Conservation (phyloP, 2,329 filamentous ascomycete genomes). For the Cercospora sojina region DNA sequence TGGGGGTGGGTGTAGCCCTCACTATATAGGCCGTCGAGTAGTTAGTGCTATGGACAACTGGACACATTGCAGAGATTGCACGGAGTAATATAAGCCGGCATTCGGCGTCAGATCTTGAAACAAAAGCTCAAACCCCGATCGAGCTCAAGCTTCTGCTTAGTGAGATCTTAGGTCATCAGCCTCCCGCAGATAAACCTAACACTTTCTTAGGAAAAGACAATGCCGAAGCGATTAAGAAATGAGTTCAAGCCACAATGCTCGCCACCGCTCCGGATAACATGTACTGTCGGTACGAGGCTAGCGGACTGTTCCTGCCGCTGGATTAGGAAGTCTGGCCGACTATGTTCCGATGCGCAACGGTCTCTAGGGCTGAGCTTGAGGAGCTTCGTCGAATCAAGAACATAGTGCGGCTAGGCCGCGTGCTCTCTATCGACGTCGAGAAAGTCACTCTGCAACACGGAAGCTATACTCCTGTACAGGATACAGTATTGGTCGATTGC, state of each 20-base stretch:
- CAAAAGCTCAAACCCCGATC: too few relatives aligned
- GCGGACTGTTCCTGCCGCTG: constrained; percentile 8
- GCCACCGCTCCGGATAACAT: constrained; percentile 20
- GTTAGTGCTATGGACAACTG: too few relatives aligned
- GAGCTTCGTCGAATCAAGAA: constrained; percentile 19
- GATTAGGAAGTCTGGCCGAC: constrained; percentile 16
- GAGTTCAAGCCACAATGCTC: background rate
- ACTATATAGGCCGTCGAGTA: too few relatives aligned
- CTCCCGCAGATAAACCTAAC: too few relatives aligned
- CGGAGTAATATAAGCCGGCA: too few relatives aligned
- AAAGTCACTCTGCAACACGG: constrained; percentile 19
- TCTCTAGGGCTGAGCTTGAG: constrained; percentile 21
- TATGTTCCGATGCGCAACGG: constrained; percentile 24
- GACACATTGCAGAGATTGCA: too few relatives aligned
- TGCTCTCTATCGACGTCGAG: constrained; percentile 8
- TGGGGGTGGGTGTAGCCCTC: too few relatives aligned
- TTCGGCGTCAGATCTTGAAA: too few relatives aligned
- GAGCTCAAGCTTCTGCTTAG: too few relatives aligned
- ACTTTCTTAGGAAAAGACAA: too few relatives aligned
- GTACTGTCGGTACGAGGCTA: constrained; percentile 11
- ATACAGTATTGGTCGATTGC: constrained; percentile 28
- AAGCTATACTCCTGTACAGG: background rate
- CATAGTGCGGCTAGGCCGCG: constrained; percentile 21
- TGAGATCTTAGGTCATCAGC: too few relatives aligned
- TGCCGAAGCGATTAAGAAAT: background rate